A percentile compares a stretch with the other conserved stretches of the same genome.
These are phyloP conservation scores for Aspergillus sp. DNA, from an alignment of 2,329 filamentous ascomycete species.

Conservation along the genomic window DNA sequence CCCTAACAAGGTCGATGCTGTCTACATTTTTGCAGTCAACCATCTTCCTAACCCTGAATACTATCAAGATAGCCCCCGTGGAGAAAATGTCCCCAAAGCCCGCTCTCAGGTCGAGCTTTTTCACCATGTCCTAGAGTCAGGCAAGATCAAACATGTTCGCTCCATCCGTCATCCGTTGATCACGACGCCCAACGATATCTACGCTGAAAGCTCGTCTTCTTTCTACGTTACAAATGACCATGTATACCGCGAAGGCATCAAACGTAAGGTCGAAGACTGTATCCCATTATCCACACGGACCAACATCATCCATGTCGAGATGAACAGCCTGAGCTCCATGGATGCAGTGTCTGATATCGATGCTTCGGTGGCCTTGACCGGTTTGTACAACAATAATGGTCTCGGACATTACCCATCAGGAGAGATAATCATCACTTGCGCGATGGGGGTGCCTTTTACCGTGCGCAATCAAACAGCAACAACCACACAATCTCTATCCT, in stretches of 20 bases:
- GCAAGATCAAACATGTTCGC: constrained; percentile 44
- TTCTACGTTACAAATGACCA: constrained; percentile 62
- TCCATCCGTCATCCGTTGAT: constrained; percentile 52
- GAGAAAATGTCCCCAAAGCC: constrained; percentile 31
- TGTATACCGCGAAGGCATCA: constrained; percentile 44
- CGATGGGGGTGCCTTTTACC: constrained; percentile 44
- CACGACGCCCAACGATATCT: constrained; percentile 56
- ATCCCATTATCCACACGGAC: constrained; percentile 45
- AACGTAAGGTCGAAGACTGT: constrained; percentile 47
- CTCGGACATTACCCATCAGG: constrained; percentile 45
- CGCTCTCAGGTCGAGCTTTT: constrained; percentile 57
- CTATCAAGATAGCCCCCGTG: constrained; percentile 8
- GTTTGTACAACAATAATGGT: constrained; percentile 54
- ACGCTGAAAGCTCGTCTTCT: constrained; percentile 42
- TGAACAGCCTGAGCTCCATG: constrained; percentile 19
- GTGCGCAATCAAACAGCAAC: constrained; percentile 22
- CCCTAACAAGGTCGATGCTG: constrained; percentile 34
- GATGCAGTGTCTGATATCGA: constrained; percentile 33
- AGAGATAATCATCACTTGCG: constrained; percentile 32
- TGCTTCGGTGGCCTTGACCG: constrained; percentile 40
- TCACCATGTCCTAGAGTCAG: constrained; percentile 45
- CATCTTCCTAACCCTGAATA: constrained; percentile 50
- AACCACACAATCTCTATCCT: constrained; percentile 36
- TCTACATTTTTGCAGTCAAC: constrained; percentile 60
- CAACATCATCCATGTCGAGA: constrained; percentile 43